Base-by-base conservation (phyloP, 2,329 filamentous ascomycete genomes). In the Reticulascus tulasneorum region DNA sequence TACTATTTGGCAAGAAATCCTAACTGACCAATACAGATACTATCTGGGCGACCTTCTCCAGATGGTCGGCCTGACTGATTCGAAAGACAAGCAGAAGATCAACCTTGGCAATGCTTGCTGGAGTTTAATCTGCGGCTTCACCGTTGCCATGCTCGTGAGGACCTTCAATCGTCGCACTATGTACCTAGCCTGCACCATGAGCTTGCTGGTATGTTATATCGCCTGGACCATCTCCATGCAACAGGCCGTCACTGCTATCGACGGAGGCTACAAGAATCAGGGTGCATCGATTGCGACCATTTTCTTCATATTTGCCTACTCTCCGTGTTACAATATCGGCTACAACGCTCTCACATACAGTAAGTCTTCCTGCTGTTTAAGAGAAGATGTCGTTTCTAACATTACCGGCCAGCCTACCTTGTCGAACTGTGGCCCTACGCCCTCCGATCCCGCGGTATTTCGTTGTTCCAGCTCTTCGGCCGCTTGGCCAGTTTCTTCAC, bases 311-410 rank as follows among this genome's bases (percentile, higher is more conserved):
- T 78, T 75, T 42, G 58, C 63, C 13, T 78, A 75, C 52, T 66
- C 66, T 7, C 71, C 73, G 2, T 63, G 59, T 42, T 80, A 79
- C 51, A 79, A 79, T 46, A 67, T 79, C 31, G 76, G 74, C 12
- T 77, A 79, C 55, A 79, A 79, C 47, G 72, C 76, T 17, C 61
- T 81, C 16, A 76, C 75, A 6, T 79, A 78, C 50, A 78, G 63
- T 64, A 53, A 56, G 62, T 23, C n/a, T 23, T 23, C 19, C 30
- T n/a, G n/a, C n/a, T n/a, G n/a, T n/a, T n/a, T n/a, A n/a, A n/a
- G n/a, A n/a, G n/a, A n/a, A n/a, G n/a, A n/a, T n/a, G 7, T 27
- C 25, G 7, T 16, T 27, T 13, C 25, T 64, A 53, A 56, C 60
- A 42, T 19, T 38, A 4, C 25, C 33, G 17, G 22, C 40, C 27